A percentile compares a stretch with the other conserved stretches of the same genome.
These are phyloP conservation scores for Neurospora sp. DNA, from an alignment of 495 filamentous ascomycete genomes.

Conservation along the genomic window DNA sequence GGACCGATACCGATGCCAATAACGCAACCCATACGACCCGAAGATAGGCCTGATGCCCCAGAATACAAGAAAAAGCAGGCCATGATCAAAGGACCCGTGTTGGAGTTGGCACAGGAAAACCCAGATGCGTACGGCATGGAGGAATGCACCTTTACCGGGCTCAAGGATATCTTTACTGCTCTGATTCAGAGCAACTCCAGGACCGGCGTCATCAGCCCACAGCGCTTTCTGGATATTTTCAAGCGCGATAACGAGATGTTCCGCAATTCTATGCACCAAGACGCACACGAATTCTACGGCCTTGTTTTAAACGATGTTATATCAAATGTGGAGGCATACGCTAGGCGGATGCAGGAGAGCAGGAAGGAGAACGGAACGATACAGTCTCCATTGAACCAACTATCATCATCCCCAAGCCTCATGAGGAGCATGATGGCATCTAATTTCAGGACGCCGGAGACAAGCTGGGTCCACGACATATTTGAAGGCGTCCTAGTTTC, in stretches of 20 bases:
- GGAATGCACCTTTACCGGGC: conserved; percentile 83
- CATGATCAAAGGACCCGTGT: conserved; percentile 71
- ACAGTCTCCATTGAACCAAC: conserved; percentile 30
- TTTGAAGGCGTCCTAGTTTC: conserved; percentile 93
- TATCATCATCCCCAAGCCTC: conserved; percentile 34
- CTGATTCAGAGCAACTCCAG: conserved; percentile 72
- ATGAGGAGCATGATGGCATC: conserved; percentile 28
- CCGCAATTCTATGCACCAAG: conserved; percentile 90
- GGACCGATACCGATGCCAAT: conserved; percentile 9
- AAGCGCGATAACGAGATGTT: conserved; percentile 97
- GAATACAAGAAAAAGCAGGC: conserved; percentile 97
- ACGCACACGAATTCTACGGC: conserved; percentile 95
- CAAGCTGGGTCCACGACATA: conserved; percentile 92
- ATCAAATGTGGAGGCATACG: conserved; percentile 78
- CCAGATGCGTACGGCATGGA: conserved; percentile 78
- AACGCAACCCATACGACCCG: conserved; percentile 32
- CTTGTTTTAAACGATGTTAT: conserved; percentile 94
- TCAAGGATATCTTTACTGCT: conserved; percentile 95
- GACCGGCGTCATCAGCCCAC: conserved; percentile 85
- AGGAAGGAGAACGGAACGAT: conserved; percentile 21
- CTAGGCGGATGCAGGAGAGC: conserved; percentile 44
- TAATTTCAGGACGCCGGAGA: conserved; percentile 36
- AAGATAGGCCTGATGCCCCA: conserved; percentile 74
- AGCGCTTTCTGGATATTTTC: conserved; percentile 87
- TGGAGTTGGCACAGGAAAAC: conserved; percentile 72